phyloP scores from a whole-genome alignment of 169 alveolate species.

The Eimeria acervulina region DNA sequence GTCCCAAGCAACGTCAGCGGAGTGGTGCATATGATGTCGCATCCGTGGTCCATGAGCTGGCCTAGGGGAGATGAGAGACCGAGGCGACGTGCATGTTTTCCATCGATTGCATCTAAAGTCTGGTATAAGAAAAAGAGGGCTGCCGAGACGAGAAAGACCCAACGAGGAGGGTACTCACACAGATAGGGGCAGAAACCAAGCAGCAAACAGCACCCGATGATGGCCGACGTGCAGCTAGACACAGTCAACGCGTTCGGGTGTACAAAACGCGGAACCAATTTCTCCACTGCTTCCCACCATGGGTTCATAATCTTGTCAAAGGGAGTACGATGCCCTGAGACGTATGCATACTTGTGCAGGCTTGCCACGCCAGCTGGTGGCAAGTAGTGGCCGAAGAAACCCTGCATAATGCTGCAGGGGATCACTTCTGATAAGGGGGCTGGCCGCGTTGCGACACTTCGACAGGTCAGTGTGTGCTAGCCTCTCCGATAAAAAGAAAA shows the following conservation, averaged over 20 bases:
- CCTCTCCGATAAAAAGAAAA: neutral
- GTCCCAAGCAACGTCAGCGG: slow-evolving; percentile 79
- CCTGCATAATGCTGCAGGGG: slow-evolving; percentile 31
- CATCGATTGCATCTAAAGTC: slow-evolving; percentile 95
- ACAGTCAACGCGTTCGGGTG: slow-evolving; percentile 82
- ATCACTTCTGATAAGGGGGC: neutral
- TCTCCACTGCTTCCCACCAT: slow-evolving; percentile 79
- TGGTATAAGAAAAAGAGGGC: slow-evolving; percentile 82
- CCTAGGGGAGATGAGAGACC: slow-evolving; percentile 93
- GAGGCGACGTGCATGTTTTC: slow-evolving; percentile 95
- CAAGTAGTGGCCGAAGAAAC: slow-evolving; percentile 78
- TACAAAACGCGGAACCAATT: slow-evolving; percentile 34
- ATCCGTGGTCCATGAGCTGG: slow-evolving; percentile 95
- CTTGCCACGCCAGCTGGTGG: slow-evolving; percentile 74
- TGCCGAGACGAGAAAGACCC: slow-evolving; percentile 75
- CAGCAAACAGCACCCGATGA: slow-evolving; percentile 25
- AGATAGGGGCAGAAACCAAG: slow-evolving; percentile 57
- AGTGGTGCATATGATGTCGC: slow-evolving; percentile 90
- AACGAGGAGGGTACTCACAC: slow-evolving; percentile 75
- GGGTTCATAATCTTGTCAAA: slow-evolving; percentile 75
- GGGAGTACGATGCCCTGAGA: slow-evolving; percentile 79
- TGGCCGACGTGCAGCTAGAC: slow-evolving; percentile 57
- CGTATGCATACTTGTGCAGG: slow-evolving; percentile 72
- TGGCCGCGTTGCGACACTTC: neutral
- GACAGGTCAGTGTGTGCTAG: neutral